phyloP scores from a whole-genome alignment of 441 rosid genomes.

The Euphorbia schlechtendalii region DNA sequence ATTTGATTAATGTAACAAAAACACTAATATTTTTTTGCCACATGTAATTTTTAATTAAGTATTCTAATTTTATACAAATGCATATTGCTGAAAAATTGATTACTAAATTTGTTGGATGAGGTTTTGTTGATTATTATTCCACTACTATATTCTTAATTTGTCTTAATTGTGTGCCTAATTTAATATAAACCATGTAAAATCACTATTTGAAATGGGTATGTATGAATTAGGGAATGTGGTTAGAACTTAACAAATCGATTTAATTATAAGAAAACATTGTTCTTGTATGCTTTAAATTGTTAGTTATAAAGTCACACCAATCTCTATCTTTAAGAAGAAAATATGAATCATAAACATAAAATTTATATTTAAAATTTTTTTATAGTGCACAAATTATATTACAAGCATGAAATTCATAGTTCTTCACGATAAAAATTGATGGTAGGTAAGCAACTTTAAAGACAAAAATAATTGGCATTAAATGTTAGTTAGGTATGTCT shows the following conservation, averaged over 20 bases:
- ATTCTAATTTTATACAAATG: too few relatives aligned
- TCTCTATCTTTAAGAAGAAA: not conserved
- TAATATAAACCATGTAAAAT: not conserved
- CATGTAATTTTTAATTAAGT: too few relatives aligned
- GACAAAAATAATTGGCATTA: conserved; percentile 20
- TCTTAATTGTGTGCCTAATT: conserved; percentile 8
- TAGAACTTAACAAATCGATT: conserved; percentile 8
- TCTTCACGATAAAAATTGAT: not conserved
- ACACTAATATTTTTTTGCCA: too few relatives aligned
- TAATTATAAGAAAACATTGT: not conserved
- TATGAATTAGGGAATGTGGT: conserved; percentile 5
- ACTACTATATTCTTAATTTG: not conserved
- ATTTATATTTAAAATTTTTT: too few relatives aligned
- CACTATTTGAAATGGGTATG: not conserved
- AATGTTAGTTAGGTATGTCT: conserved; percentile 24
- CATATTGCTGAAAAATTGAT: too few relatives aligned
- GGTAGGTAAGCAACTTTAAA: conserved; percentile 25
- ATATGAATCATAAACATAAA: not conserved
- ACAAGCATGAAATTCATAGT: not conserved
- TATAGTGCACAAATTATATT: not conserved
- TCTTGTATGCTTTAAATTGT: not conserved
- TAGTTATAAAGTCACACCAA: conserved; percentile 19
- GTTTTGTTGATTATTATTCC: not conserved
- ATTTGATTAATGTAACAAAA: too few relatives aligned
- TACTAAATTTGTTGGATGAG: not conserved